Base-by-base conservation (phyloP, 306 rosid species). In the Canavalia ensiformis region DNA sequence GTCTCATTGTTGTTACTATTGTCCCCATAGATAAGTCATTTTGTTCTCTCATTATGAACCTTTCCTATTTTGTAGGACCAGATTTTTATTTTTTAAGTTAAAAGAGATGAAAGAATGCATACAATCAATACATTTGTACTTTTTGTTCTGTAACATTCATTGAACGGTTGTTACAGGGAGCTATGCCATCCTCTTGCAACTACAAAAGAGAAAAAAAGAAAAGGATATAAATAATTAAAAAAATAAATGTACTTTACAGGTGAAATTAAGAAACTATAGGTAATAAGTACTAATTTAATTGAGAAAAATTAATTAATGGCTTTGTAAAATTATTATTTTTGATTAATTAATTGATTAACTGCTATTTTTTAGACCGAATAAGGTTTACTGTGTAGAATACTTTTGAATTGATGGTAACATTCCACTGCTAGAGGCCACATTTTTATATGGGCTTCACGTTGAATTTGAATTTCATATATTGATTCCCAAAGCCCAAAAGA, bases 31-130 rank as follows among this genome's bases (percentile, higher is more conserved):
- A 59, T 71, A 54, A 34, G 60, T 68, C 66, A 77, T 57, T 64
- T 83, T 78, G 57, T 76, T 57, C 47, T 51, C 67, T 87, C 79
- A 42, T 73, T 44, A 52, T 65, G 68, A 77, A 78, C 8, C 72
- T 63, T 44, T 62, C 25, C 30, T 80, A 76, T 74, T 74, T 79
- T 76, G 84, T 75, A 83, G 86, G 54, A 75, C 68, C 71, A 41
- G 68, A 44, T 29, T 33, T 5, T 7, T 18, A 18, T 18, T 55
- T 70, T 54, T 34, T 29, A 60, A 35, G 12, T 37, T 37, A 37
- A 2, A 41, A 47, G 1, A 49, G 11, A 62, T 30, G 10, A 42
- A 74, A 74, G 81, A 50, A 74, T 68, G 73, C 41, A 67, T 35
- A 41, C 52, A 67, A 39, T 39, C 2, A 11, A 81, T 39, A 51